Percentiles rank a stretch among this genome's conserved stretches.
phyloP scores from a whole-genome alignment of 768 basidiomycete genomes.

The Dentipellis fragilis region DNA sequence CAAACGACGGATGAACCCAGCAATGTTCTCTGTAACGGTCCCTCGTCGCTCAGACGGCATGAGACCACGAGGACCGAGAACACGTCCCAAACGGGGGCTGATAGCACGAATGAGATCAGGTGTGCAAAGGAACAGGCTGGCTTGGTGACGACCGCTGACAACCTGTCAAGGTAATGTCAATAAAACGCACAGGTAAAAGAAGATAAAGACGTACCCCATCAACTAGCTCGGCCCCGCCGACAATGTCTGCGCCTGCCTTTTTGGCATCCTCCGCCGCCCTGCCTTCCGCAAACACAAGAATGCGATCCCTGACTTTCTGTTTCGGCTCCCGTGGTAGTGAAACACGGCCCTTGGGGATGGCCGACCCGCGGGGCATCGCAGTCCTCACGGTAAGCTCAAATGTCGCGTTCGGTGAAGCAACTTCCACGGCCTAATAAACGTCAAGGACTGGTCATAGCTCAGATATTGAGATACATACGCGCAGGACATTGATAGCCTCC shows the following conservation, averaged over 20 bases:
- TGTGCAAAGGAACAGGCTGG: slow-evolving; percentile 79
- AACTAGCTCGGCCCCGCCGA: slow-evolving; percentile 84
- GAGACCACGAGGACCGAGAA: slow-evolving; percentile 79
- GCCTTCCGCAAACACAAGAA: slow-evolving; percentile 92
- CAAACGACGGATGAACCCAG: slow-evolving; percentile 68
- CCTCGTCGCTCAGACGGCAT: slow-evolving; percentile 95
- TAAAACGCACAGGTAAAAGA: background rate
- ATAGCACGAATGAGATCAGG: slow-evolving; percentile 71
- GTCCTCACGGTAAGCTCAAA: slow-evolving; percentile 80
- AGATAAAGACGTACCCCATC: slow-evolving; percentile 55
- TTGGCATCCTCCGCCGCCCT: slow-evolving; percentile 73
- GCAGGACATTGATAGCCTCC: slow-evolving; percentile 61
- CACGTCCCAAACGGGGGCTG: slow-evolving; percentile 67
- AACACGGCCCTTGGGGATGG: slow-evolving; percentile 85
- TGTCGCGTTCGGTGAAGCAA: slow-evolving; percentile 62
- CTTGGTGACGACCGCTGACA: slow-evolving; percentile 60
- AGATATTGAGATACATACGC: slow-evolving; percentile 28
- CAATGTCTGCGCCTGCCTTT: slow-evolving; percentile 80
- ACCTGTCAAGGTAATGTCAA: slow-evolving; percentile 37
- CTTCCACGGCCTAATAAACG: slow-evolving; percentile 63
- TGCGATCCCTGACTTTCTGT: slow-evolving; percentile 54
- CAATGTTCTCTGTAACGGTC: slow-evolving; percentile 86
- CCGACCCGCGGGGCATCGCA: slow-evolving; percentile 63
- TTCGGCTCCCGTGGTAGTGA: slow-evolving; percentile 78
- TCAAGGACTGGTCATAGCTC: background rate